phyloP scores from a whole-genome alignment of 1,284 basidiomycete genomes.

The Ustanciosporium gigantosporum region DNA sequence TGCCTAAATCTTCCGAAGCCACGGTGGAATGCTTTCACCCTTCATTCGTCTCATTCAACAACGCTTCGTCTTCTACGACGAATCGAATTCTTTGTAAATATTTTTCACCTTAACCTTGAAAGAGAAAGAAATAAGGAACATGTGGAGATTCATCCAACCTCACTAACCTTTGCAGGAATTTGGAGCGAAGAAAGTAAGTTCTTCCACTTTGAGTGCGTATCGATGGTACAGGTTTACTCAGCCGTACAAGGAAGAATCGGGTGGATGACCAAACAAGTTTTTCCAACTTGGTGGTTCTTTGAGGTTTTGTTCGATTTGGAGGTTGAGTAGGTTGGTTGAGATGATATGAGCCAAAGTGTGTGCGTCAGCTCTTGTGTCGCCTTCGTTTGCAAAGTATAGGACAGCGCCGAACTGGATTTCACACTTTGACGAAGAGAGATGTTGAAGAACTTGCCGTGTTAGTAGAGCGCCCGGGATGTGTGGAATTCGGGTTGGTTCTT shows the following conservation, averaged over 20 bases:
- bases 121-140: background rate
- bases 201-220: background rate
- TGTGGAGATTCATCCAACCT: too few species aligned
- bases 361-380: slow-evolving; percentile 51
- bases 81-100: too few species aligned
- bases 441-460: slow-evolving; percentile 19
- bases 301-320: background rate
- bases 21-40: background rate
- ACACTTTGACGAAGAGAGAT: background rate
- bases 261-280: slow-evolving; percentile 14
- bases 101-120: too few species aligned
- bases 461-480: slow-evolving; percentile 37
- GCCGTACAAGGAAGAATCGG: slow-evolving; percentile 17
- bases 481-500: slow-evolving; percentile 7
- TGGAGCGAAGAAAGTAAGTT: background rate
- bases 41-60: too few species aligned
- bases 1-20: background rate
- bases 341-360: slow-evolving; percentile 20
- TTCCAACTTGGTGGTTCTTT: slow-evolving; percentile 16
- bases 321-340: slow-evolving; percentile 8
- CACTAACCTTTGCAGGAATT: background rate
- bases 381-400: slow-evolving; percentile 49
- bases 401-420: slow-evolving; percentile 9
- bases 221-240: slow-evolving; percentile 1
- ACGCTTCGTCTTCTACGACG: background rate